Base-by-base conservation (phyloP, 2,329 filamentous ascomycete species). In the Colletotrichum spaethianum region DNA sequence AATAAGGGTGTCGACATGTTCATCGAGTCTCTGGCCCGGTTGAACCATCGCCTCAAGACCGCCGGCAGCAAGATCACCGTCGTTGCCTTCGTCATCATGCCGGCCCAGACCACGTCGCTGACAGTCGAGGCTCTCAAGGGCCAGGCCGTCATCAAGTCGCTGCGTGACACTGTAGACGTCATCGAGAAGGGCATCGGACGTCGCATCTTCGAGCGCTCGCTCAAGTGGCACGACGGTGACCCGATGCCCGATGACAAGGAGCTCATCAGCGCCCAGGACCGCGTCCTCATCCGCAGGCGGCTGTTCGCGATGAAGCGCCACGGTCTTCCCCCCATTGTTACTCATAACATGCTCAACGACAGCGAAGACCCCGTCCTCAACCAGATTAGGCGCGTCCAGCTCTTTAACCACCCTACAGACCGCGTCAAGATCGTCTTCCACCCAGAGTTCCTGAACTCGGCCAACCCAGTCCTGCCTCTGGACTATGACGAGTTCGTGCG, bases 1-100 rank as follows among this genome's bases (percentile, higher is more conserved):
- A 99, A 99, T 81, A 99, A 99, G 85, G 96, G 96, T 79, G 96
- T 98, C 12, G 96, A 99, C 83, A 98, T 99, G 96, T 99, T 98
- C 83, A 97, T 99, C 76, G 96, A 99, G 84, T 96, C 95, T 4
- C 86, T 99, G 74, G 96, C 96, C 36, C 93, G 96, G 53, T 86
- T 99, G 78, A 99, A 99, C 84, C 95, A 98, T 86, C 91, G 93
- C 48, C 90, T 99, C 79, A 98, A 98, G 89, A 84, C 84, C 63
- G 84, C 91, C 9, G 94, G 94, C 60, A 97, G 94, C 77, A 97
- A 96, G 84, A 95, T 92, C 80, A 98, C 96, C 0, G 93, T 99
- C 9, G 96, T 99, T 23, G 96, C 96, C 26, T 99, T 99, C 81
- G 93, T 99, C 83, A 98, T 99, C 82, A 97, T 99, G 94, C 96